Base-by-base conservation (phyloP, 2,329 filamentous ascomycete species). In the Pseudopithomyces chartarum region DNA sequence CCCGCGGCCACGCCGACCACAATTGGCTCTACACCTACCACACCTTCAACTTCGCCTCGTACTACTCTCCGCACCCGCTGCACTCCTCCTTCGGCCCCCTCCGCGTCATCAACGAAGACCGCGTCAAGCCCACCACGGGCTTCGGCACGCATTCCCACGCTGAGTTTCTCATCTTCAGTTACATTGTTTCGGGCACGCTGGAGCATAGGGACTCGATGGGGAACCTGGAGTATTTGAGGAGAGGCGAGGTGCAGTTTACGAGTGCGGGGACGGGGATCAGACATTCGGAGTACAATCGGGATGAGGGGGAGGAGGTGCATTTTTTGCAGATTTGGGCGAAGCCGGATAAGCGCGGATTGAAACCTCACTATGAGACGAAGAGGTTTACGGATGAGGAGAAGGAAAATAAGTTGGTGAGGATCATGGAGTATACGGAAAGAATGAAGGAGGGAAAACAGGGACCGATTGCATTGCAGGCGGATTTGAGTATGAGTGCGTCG, bases 281-380 rank as follows among this genome's bases (percentile, higher is more conserved):
- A 1, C 91, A 96, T 75, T 90, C 87, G 7, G 92, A 96, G 77
- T 87, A 89, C 77, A 95, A 94, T 76, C 87, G 95, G 76, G 87
- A 91, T 73, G 73, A 79, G 52, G 78, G 83, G 13, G 85, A 90
- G 43, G 86, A 89, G 22, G 89, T 91, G 12, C 91, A 96, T 72
- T 96, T 96, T 71, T 79, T 96, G 33, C 92, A 96, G 76, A 96
- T 96, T 66, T 96, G 91, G 92, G 91, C 88, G 1, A 80, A 91
- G 48, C 91, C 91, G 0, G 93, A 91, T 84, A 87, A 87, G 73
- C 78, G 82, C 20, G 88, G 90, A 0, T 81, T 96, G 46, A 82
- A 82, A 45, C 92, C 92, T 1, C 82, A 84, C 38, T 96, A 96
- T 72, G 89, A 92, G 74, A 95, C 90, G 4, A 82, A 81, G 58